These are phyloP conservation scores for Rhynchosporium graminicola DNA, from an alignment of 2,329 filamentous ascomycete species.

Conservation along the genomic window DNA sequence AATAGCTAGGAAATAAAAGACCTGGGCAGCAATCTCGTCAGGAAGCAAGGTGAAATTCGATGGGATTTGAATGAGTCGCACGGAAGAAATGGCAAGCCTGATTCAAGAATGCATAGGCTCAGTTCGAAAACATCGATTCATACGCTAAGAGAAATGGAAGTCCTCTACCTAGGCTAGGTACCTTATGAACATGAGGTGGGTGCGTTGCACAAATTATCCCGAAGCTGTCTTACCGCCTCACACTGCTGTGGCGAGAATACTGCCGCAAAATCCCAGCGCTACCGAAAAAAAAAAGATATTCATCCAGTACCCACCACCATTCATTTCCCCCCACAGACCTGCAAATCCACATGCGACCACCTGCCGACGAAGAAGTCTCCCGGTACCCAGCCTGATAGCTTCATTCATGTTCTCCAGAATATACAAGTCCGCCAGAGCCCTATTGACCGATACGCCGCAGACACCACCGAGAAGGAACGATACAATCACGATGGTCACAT, in stretches of 20 bases:
- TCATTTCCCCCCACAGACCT: not conserved
- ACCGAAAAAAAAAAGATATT: not conserved
- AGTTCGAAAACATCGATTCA: no score
- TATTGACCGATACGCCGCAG: constrained; percentile 21
- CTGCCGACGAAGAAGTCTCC: constrained; percentile 10
- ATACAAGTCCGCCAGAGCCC: constrained; percentile 32
- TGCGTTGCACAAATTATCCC: no score
- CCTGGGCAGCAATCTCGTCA: no score
- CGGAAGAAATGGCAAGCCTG: no score
- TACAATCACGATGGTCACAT: constrained; percentile 31
- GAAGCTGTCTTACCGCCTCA: constrained; percentile 1
- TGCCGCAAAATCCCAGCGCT: not conserved
- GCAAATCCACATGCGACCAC: not conserved
- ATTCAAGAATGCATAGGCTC: no score
- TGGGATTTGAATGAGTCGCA: no score
- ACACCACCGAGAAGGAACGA: not conserved
- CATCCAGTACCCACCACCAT: not conserved
- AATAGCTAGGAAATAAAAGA: no score
- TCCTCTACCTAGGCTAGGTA: no score
- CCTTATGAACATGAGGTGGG: no score
- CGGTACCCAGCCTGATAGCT: not conserved
- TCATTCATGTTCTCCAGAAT: constrained; percentile 36
- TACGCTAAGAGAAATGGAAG: no score
- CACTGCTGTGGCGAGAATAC: not conserved
- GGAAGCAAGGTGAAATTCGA: no score